Base-by-base conservation (phyloP, 192 early-diverging fungal species). In the Gigaspora rosea region DNA sequence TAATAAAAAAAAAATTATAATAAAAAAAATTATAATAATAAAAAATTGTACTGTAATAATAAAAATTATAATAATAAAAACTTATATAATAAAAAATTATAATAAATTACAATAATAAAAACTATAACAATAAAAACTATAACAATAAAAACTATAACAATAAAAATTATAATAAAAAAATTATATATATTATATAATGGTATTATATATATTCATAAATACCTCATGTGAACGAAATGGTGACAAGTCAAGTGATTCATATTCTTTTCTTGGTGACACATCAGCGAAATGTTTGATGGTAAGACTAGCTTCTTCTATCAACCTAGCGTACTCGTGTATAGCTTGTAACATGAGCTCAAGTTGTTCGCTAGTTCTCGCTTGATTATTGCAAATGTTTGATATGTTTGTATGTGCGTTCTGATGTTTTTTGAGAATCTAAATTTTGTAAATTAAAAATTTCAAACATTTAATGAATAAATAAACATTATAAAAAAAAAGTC, bases 251-350 rank as follows among this genome's bases (percentile, higher is more conserved):
- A 76, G 16, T 33, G 75, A 66, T 49, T 76, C 75, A 76, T 76
- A 76, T 67, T 76, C 33, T 50, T 54, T 41, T 35, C 63, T 46
- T 9, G 75, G 49, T 1, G 63, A 62, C 16, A 76, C 51, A 67
- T 76, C 75, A n/a, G 51, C 75, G 32, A 76, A 76, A 76, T 76
- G 61, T 67, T 76, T 76, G 33, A 76, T 76, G 15, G 75, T 76
- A 11, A 36, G 33, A 11, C 75, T 76, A 20, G 58, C 57, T 27
- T 76, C 75, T 11, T 64, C 63, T 27, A 76, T 76, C 66, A 76
- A 66, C 36, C 75, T 62, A 56, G 75, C 75, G 66, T 76, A 76
- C 41, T 76, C 75, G 18, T 67, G 75, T 56, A 76, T 76, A 76
- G 75, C 75, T 66, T 76, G 63, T 46, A 76, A 56, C 75, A 76